phyloP scores from a whole-genome alignment of 2,329 filamentous ascomycete genomes.

The Cladosporium sp. region DNA sequence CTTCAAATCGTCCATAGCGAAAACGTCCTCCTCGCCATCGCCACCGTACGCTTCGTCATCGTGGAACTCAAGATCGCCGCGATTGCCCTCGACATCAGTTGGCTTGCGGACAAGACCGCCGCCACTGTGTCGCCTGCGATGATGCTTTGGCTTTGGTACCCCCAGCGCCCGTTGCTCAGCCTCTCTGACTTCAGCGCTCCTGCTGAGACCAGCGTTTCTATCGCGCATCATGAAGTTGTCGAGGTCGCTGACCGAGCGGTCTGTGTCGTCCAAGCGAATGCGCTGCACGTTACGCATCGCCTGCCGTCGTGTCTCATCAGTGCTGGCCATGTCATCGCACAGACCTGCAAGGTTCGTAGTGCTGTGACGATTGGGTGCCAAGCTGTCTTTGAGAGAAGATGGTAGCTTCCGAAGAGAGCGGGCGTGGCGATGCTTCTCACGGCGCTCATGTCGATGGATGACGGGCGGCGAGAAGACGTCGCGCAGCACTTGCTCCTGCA shows the following conservation, averaged over 20 bases:
- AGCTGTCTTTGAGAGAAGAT: slow-evolving; percentile 26
- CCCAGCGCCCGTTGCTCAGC: slow-evolving; percentile 12
- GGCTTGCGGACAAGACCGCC: slow-evolving; percentile 70
- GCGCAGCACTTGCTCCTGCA: slow-evolving; percentile 86
- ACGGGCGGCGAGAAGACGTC: slow-evolving; percentile 84
- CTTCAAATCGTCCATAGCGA: slow-evolving; percentile 56
- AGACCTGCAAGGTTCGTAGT: slow-evolving; percentile 32
- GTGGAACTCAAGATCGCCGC: slow-evolving; percentile 81
- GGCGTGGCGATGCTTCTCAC: slow-evolving; percentile 59
- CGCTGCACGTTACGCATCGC: slow-evolving; percentile 38
- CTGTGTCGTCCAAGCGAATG: slow-evolving; percentile 14
- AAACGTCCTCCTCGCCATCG: slow-evolving; percentile 67
- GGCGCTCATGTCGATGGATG: slow-evolving; percentile 71
- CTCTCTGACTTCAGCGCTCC: slow-evolving; percentile 24
- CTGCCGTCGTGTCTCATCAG: slow-evolving; percentile 35
- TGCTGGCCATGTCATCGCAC: slow-evolving; percentile 15
- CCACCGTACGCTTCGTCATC: slow-evolving; percentile 82
- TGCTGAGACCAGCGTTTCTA: slow-evolving; percentile 20
- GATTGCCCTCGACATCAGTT: slow-evolving; percentile 57
- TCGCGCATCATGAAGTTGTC: slow-evolving; percentile 17
- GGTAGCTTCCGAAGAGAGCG: slow-evolving; percentile 44
- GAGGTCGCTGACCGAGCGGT: slow-evolving; percentile 21
- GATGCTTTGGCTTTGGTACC: slow-evolving; percentile 16
- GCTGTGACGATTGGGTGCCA: slow-evolving; percentile 27
- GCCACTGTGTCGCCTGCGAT: slow-evolving; percentile 72